These are phyloP conservation scores for Buddleja alternifolia DNA, from an alignment of 257 asterid genomes.

Conservation along the genomic window DNA sequence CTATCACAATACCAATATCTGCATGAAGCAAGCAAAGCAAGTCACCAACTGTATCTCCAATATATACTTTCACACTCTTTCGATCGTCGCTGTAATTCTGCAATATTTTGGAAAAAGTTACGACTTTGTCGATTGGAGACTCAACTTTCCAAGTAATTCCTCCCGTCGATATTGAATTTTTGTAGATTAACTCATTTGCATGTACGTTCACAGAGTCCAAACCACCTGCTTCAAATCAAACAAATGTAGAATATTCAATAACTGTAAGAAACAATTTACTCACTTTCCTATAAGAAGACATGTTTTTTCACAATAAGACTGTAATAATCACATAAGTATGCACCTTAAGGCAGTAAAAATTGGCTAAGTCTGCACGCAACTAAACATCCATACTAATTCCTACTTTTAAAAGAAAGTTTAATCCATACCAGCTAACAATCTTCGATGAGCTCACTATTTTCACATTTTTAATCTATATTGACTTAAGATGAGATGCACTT, in stretches of 20 bases:
- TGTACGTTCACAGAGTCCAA: conserved; percentile 53
- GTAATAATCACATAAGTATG: too few relatives aligned
- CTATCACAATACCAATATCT: conserved; percentile 80
- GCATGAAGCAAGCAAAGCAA: conserved; percentile 92
- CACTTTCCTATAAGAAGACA: neutral
- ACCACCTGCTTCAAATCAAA: conserved; percentile 57
- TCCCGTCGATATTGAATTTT: conserved; percentile 75
- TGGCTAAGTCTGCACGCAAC: too few relatives aligned
- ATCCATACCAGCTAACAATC: too few relatives aligned
- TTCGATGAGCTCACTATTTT: too few relatives aligned
- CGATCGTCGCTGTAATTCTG: conserved; percentile 44
- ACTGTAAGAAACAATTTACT: neutral
- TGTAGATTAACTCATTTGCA: conserved; percentile 74
- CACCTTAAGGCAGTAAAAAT: too few relatives aligned
- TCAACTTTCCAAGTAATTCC: conserved; percentile 65
- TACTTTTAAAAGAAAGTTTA: too few relatives aligned
- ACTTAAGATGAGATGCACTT: too few relatives aligned
- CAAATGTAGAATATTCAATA: conserved; percentile 20
- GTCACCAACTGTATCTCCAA: conserved; percentile 88
- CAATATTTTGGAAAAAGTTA: conserved; percentile 57
- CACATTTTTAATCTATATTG: too few relatives aligned
- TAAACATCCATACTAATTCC: too few relatives aligned
- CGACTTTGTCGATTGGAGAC: conserved; percentile 78
- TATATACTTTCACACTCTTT: conserved; percentile 62
- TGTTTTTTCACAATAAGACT: too few relatives aligned